phyloP scores from a whole-genome alignment of 306 rosid genomes.

The Oxytropis ochrocephala region DNA sequence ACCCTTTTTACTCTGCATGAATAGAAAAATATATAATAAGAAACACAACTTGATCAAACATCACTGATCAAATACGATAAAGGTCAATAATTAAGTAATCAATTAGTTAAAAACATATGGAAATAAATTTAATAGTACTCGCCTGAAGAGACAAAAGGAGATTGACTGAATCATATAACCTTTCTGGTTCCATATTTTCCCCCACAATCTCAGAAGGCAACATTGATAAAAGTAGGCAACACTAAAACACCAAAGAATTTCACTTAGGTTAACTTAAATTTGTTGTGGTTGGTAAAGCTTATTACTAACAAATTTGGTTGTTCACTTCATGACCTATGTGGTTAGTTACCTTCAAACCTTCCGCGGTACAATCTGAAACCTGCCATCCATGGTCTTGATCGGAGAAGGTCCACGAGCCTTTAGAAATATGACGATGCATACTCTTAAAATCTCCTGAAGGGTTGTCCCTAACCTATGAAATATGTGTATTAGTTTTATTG shows the following conservation, averaged over 20 bases:
- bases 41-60: neutral
- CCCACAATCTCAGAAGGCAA: slow-evolving; percentile 62
- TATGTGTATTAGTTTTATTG: neutral
- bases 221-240: slow-evolving; percentile 54
- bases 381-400: slow-evolving; percentile 90
- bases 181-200: slow-evolving; percentile 53
- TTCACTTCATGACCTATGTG: neutral
- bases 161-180: slow-evolving; percentile 57
- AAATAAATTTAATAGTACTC: neutral
- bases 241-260: slow-evolving; percentile 27
- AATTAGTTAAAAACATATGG: neutral
- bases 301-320: neutral
- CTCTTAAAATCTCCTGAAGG: slow-evolving; percentile 52
- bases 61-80: neutral
- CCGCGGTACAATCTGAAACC: slow-evolving; percentile 81
- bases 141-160: slow-evolving; percentile 60
- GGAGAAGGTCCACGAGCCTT: slow-evolving; percentile 83
- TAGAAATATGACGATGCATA: slow-evolving; percentile 71
- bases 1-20: slow-evolving; percentile 59
- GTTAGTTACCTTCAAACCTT: slow-evolving; percentile 51
- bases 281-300: neutral
- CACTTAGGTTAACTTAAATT: neutral
- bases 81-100: neutral
- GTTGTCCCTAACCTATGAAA: slow-evolving; percentile 46
- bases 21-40: neutral